These are phyloP conservation scores for Termitomyces heimii DNA, from an alignment of 768 basidiomycete genomes.

Conservation along the genomic window DNA sequence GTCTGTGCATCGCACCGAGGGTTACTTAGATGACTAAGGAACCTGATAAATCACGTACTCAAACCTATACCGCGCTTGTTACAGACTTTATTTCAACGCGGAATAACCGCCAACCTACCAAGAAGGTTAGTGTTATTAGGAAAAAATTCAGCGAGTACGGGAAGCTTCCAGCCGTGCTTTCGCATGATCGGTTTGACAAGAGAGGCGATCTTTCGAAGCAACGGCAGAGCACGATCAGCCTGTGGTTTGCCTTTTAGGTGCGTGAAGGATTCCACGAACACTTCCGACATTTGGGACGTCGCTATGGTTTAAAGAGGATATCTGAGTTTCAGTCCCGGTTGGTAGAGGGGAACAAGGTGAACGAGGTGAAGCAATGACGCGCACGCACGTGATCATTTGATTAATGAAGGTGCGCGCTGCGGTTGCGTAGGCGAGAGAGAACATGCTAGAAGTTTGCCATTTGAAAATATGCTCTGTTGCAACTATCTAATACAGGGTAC, in stretches of 20 bases:
- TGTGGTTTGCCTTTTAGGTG: slow-evolving; percentile 66
- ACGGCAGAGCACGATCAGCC: slow-evolving; percentile 58
- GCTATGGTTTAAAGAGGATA: not conserved
- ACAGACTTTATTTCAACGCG: not conserved
- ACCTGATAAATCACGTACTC: slow-evolving; percentile 20
- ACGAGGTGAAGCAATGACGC: not conserved
- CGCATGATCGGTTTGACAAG: slow-evolving; percentile 94
- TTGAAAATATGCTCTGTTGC: not conserved
- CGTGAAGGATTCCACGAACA: slow-evolving; percentile 60
- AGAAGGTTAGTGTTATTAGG: slow-evolving; percentile 67
- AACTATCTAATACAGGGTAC: not conserved
- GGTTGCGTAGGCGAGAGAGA: no score
- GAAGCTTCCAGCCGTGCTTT: slow-evolving; percentile 74
- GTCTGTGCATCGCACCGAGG: slow-evolving; percentile 33
- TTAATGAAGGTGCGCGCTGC: no score
- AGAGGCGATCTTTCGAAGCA: slow-evolving; percentile 66
- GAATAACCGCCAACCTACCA: slow-evolving; percentile 42
- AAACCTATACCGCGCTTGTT: slow-evolving; percentile 21
- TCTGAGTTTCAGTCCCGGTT: not conserved
- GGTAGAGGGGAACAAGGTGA: not conserved
- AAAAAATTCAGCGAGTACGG: slow-evolving; percentile 83
- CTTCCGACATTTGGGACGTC: slow-evolving; percentile 40
- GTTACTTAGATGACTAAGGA: not conserved
- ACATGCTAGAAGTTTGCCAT: no score
- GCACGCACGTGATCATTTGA: slow-evolving; percentile 3